A percentile compares a stretch with the other conserved stretches of the same genome.
Conservation (phyloP, 805 yeast genomes). For the Saccharomyces jurei region DNA sequence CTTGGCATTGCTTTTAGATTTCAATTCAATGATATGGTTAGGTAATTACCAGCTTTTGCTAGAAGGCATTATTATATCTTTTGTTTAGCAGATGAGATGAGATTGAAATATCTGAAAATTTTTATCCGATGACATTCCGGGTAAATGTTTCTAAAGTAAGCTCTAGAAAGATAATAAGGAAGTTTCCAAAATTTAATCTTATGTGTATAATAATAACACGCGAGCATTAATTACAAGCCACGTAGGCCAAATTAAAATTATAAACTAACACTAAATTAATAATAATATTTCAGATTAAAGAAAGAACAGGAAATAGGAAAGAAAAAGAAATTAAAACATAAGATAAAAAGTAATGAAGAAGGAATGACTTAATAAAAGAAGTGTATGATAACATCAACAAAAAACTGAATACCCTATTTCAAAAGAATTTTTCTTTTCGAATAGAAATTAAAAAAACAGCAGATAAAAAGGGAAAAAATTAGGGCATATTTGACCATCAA, state of each 20-base stretch:
- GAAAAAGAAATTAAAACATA: neutral
- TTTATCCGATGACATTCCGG: neutral
- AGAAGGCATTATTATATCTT: neutral
- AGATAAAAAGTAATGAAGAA: neutral
- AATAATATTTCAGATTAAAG: neutral
- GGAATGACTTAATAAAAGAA: neutral
- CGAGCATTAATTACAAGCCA: neutral
- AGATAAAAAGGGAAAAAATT: neutral
- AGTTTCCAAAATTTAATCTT: neutral
- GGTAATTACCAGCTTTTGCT: neutral
- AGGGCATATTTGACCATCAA: neutral
- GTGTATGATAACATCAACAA: neutral
- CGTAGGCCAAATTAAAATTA: neutral
- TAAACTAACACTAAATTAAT: neutral
- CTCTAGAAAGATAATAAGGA: neutral
- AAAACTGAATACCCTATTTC: neutral
- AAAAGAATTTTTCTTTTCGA: neutral
- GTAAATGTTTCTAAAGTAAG: neutral
- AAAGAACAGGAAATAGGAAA: neutral
- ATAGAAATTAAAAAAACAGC: neutral
- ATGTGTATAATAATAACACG: neutral
- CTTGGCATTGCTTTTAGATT: conserved; percentile 55
- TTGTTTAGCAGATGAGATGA: conserved; percentile 2
- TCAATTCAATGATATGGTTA: neutral
- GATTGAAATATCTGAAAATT: conserved; percentile 1